phyloP scores from a whole-genome alignment of 805 yeast species.

The Saturnispora quitensis region DNA sequence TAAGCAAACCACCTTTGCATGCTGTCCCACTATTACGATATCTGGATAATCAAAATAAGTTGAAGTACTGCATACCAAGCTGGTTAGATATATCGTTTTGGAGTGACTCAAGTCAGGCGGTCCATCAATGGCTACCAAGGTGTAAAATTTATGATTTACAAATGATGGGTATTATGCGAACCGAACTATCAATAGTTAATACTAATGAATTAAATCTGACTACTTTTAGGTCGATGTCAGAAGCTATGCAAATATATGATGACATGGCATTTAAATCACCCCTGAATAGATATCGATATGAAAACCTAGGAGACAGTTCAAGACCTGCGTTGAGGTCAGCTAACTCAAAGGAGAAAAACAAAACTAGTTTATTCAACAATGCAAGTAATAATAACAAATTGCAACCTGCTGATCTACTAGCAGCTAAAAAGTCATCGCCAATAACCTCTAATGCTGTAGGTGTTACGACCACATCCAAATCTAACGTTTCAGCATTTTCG shows the following conservation, averaged over 20 bases:
- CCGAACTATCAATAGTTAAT: slow-evolving; percentile 63
- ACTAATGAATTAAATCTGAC: slow-evolving; percentile 46
- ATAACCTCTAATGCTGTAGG: slow-evolving; percentile 29
- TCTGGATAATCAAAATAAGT: slow-evolving; percentile 38
- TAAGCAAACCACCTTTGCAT: slow-evolving; percentile 87
- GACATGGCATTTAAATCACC: slow-evolving; percentile 35
- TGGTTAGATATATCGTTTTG: slow-evolving; percentile 95
- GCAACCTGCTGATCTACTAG: slow-evolving; percentile 12
- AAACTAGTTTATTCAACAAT: not conserved
- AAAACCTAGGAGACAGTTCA: not conserved
- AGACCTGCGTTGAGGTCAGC: not conserved
- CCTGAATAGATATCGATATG: not conserved
- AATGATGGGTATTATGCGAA: slow-evolving; percentile 97
- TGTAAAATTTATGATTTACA: slow-evolving; percentile 92
- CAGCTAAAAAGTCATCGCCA: slow-evolving; percentile 23
- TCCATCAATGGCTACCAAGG: slow-evolving; percentile 78
- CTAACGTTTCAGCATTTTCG: slow-evolving; percentile 32
- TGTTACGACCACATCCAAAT: slow-evolving; percentile 27
- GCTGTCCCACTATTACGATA: slow-evolving; percentile 83
- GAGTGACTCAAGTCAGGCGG: slow-evolving; percentile 43
- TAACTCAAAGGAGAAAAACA: not conserved
- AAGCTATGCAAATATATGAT: slow-evolving; percentile 66
- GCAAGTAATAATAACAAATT: not conserved
- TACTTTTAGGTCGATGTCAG: slow-evolving; percentile 33
- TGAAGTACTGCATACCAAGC: slow-evolving; percentile 76